Percentiles rank a stretch among this genome's conserved stretches.
Conservation (phyloP, 2,329 filamentous ascomycete genomes). For the Amesomyces nigricolor region DNA sequence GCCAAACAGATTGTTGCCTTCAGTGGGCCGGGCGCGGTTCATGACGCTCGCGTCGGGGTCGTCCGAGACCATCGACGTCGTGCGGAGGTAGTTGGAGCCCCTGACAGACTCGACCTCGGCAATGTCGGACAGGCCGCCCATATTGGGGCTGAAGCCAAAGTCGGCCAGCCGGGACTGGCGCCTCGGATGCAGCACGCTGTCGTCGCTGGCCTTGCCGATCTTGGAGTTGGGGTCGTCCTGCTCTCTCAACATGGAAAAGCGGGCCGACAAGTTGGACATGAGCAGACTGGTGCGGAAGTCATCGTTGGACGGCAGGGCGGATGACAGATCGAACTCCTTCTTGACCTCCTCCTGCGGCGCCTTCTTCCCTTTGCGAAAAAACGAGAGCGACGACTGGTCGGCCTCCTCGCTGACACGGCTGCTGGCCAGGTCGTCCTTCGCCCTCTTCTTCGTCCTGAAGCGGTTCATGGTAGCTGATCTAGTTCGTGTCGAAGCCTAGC, state of each 20-base stretch:
- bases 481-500: background rate
- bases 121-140: constrained; percentile 66
- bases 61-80: constrained; percentile 60
- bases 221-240: constrained; percentile 88
- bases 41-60: constrained; percentile 75
- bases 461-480: constrained; percentile 58
- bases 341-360: constrained; percentile 52
- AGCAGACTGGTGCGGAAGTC: constrained; percentile 93
- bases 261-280: constrained; percentile 89
- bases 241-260: constrained; percentile 94
- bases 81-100: constrained; percentile 52
- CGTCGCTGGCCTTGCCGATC: constrained; percentile 89
- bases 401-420: constrained; percentile 48
- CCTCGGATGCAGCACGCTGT: constrained; percentile 82
- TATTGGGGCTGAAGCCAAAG: constrained; percentile 50
- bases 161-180: constrained; percentile 72
- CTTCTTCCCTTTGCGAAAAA: constrained; percentile 53
- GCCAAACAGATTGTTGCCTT: constrained; percentile 91
- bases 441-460: constrained; percentile 68
- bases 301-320: constrained; percentile 72
- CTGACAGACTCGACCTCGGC: constrained; percentile 82
- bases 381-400: constrained; percentile 44
- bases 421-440: constrained; percentile 48
- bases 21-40: constrained; percentile 71
- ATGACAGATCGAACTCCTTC: constrained; percentile 64